These are phyloP conservation scores for Wakefieldia striispora DNA, from an alignment of 768 basidiomycete species.

Conservation along the genomic window DNA sequence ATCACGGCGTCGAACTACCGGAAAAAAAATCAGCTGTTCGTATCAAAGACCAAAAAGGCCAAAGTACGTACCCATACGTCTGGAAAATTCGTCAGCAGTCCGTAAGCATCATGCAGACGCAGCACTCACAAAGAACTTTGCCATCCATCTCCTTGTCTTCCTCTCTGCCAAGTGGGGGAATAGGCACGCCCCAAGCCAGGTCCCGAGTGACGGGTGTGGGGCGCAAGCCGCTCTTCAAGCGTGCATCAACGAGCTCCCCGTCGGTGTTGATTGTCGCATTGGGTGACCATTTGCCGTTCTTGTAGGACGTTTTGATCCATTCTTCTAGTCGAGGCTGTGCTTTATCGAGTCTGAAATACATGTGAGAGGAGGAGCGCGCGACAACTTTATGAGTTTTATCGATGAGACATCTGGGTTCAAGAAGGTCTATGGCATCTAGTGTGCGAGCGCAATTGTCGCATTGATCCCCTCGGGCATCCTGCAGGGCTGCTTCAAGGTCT, in stretches of 20 bases:
- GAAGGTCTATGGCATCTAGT: constrained; percentile 87
- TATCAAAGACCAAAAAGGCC: not conserved
- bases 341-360: constrained; percentile 84
- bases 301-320: constrained; percentile 82
- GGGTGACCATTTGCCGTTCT: constrained; percentile 86
- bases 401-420: constrained; percentile 92
- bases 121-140: constrained; percentile 90
- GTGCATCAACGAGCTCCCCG: constrained; percentile 85
- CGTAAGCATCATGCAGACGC: not conserved
- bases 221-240: constrained; percentile 79
- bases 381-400: constrained; percentile 76
- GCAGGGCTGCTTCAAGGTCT: not conserved
- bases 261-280: constrained; percentile 89
- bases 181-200: constrained; percentile 93
- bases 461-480: constrained; percentile 98
- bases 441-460: constrained; percentile 94
- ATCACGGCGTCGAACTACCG: constrained; percentile 96
- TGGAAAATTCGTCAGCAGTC: constrained; percentile 29
- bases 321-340: constrained; percentile 82
- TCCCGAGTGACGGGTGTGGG: constrained; percentile 94
- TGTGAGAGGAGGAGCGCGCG: constrained; percentile 78
- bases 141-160: constrained; percentile 83
- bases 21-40: constrained; percentile 1
- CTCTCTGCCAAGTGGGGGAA: constrained; percentile 69
- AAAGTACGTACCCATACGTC: constrained; percentile 84